Evolutionary conservation across 2,329 filamentous ascomycete species (phyloP), one percentile per base, ranked within the genome.

Genomic region (Trematosphaeria pertusa): DNA sequence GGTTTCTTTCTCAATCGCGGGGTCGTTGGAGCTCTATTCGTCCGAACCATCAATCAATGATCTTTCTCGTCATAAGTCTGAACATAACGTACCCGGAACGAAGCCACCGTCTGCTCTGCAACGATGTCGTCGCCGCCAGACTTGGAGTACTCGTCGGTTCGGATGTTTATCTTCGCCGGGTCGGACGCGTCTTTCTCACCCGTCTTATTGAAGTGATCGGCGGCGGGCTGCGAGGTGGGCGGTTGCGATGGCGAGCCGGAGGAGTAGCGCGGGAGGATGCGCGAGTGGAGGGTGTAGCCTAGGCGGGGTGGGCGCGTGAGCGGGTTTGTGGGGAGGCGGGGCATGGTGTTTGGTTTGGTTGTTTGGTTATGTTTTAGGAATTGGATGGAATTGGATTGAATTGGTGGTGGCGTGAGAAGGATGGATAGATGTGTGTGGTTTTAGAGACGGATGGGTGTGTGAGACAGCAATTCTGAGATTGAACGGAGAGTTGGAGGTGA

Each of bases 111-210:
- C 14, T 54, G 50, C 35, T 43, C 49, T 12, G 52, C 48, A 3
- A 55, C 52, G 11, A 52, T 45, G 37, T 52, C 46, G 32, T 52
- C 45, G 24, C 52, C 49, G 21, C 52, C 52, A n/a, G 48, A 52
- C 18, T 52, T 38, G 5, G 45, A 47, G 43, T 52, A 55, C 43
- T 55, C 49, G 35, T 50, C 33, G 20, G 26, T 38, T 5, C 44
- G 38, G 4, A 49, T 19, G 30, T 47, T 41, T n/a, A 54, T 48
- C 17, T 42, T 18, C n/a, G 33, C 20, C 1, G 47, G 48, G 32
- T 48, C 51, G 8, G 43, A 41, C 4, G 19, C 33, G 14, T n/a
- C 17, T 20, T 34, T 32, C 38, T 46, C 19, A 7, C 50, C 50
- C 7, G 50, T 50, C 21, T 47, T 50, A 22, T 36, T 47, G 36